These are phyloP conservation scores for Yamadazyma endophytica DNA, from an alignment of 805 yeast species.

Conservation along the genomic window DNA sequence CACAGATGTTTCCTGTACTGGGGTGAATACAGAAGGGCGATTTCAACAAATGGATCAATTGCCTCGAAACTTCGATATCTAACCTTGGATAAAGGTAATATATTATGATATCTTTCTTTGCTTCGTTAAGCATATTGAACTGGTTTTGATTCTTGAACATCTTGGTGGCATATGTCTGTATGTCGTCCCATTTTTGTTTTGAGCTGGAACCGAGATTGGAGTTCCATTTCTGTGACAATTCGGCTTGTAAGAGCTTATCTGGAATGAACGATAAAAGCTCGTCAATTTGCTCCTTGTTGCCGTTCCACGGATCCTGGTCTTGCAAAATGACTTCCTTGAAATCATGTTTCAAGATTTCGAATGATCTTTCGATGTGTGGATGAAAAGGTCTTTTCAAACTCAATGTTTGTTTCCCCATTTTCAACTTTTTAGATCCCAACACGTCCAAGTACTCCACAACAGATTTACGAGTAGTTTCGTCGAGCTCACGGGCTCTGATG, in stretches of 20 bases:
- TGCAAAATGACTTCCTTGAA: slow-evolving; percentile 64
- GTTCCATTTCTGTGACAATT: slow-evolving; percentile 58
- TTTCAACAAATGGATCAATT: slow-evolving; percentile 85
- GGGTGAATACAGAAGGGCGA: slow-evolving; percentile 98
- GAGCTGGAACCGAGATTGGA: slow-evolving; percentile 38
- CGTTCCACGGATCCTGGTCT: slow-evolving; percentile 85
- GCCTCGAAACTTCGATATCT: slow-evolving; percentile 89
- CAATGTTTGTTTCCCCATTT: slow-evolving; percentile 45
- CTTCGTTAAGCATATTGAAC: slow-evolving; percentile 53
- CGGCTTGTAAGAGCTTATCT: slow-evolving; percentile 51
- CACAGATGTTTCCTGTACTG: slow-evolving; percentile 91
- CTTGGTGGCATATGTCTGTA: slow-evolving; percentile 49
- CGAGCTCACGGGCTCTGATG: slow-evolving; percentile 66
- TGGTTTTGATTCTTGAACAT: slow-evolving; percentile 43
- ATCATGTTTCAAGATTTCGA: slow-evolving; percentile 57
- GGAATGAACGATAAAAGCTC: slow-evolving; percentile 61
- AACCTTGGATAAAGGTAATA: slow-evolving; percentile 84
- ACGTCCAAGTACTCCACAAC: slow-evolving; percentile 83
- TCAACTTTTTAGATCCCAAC: slow-evolving; percentile 32
- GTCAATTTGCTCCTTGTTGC: slow-evolving; percentile 46
- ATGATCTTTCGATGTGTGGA: slow-evolving; percentile 78
- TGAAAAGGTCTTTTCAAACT: slow-evolving; percentile 76
- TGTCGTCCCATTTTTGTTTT: slow-evolving; percentile 76
- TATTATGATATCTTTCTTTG: slow-evolving; percentile 77
- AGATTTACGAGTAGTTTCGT: slow-evolving; percentile 70